Percentiles rank a stretch among this genome's conserved stretches.
phyloP scores from a whole-genome alignment of 495 filamentous ascomycete genomes.

The Neurospora pannonica region DNA sequence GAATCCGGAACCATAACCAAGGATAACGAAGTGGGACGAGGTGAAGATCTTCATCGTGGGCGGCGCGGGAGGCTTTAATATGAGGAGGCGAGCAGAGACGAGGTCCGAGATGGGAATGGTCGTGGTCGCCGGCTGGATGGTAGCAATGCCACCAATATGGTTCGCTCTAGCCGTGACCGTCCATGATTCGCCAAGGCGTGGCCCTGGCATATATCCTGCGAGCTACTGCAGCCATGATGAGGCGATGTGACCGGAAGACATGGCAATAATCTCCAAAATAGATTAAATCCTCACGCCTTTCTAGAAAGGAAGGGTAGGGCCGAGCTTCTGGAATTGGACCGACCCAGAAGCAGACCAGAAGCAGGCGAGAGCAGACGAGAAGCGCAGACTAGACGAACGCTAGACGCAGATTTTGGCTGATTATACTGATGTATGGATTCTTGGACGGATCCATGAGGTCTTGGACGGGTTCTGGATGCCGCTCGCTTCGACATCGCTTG shows the following conservation, averaged over 20 bases:
- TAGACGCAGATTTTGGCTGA: background rate
- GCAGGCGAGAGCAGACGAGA: background rate
- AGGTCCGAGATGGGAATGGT: background rate
- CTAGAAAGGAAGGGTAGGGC: background rate
- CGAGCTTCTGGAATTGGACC: background rate
- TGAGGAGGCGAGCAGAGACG: background rate
- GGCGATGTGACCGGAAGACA: slow-evolving; percentile 1
- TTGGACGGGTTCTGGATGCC: background rate
- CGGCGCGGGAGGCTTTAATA: background rate
- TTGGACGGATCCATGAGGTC: background rate
- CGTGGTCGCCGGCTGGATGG: background rate
- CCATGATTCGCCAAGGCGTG: background rate
- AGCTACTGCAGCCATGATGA: background rate
- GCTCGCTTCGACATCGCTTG: background rate
- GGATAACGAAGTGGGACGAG: background rate
- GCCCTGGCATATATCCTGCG: background rate
- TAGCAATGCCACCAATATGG: background rate
- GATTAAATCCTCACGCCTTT: background rate
- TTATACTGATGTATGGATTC: background rate
- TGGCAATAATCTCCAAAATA: background rate
- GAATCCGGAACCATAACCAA: background rate
- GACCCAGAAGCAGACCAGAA: background rate
- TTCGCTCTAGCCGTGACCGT: background rate
- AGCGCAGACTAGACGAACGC: background rate
- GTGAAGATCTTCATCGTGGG: background rate